A percentile compares a stretch with the other conserved stretches of the same genome.
Evolutionary conservation across 1,139 yeast species (phyloP).

Genomic region (Pichia sp.): DNA sequence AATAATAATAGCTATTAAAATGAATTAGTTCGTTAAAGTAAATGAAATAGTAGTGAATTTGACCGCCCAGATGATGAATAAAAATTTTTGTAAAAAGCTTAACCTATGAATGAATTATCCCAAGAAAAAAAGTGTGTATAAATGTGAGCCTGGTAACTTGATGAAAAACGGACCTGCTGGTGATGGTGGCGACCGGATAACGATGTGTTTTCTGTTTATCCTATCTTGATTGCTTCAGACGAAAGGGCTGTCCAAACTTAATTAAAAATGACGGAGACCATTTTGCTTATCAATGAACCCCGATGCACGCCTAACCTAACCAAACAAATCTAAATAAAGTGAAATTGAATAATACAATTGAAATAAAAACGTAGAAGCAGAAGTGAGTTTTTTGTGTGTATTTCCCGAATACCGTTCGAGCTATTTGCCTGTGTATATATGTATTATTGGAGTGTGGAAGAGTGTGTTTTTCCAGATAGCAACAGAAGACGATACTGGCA

Average conservation of each 20-base stretch:
- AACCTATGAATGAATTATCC: neutral
- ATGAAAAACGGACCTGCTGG: neutral
- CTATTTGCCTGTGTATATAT: neutral
- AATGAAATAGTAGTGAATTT: neutral
- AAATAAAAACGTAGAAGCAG: constrained; percentile 5
- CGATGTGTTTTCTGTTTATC: neutral
- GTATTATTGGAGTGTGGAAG: no score
- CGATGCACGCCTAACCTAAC: constrained; percentile 1
- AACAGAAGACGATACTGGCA: neutral
- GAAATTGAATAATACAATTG: neutral
- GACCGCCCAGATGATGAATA: neutral
- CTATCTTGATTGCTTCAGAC: neutral
- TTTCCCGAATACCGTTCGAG: neutral
- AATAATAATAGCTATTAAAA: neutral
- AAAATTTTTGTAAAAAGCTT: neutral
- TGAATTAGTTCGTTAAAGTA: neutral
- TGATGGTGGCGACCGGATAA: neutral
- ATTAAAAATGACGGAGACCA: constrained; percentile 2
- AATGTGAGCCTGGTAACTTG: neutral
- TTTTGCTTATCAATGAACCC: neutral
- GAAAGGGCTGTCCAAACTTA: neutral
- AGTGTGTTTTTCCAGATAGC: neutral
- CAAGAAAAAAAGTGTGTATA: neutral
- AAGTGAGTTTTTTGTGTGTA: neutral
- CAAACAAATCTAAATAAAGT: neutral